phyloP scores from a whole-genome alignment of 2,329 filamentous ascomycete species.

The Ceratocystis colombiana region DNA sequence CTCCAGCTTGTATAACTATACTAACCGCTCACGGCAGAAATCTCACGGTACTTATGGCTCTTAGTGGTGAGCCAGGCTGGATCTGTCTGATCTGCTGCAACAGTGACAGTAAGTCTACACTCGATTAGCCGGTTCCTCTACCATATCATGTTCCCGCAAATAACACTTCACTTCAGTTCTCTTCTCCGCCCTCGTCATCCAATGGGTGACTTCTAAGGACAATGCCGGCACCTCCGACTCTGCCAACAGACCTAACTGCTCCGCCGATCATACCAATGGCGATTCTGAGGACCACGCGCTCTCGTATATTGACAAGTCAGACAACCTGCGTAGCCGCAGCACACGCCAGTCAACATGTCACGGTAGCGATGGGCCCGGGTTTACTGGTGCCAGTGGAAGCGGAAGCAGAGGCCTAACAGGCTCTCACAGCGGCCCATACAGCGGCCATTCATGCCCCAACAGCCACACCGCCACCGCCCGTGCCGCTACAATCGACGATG shows the following conservation, averaged over 20 bases:
- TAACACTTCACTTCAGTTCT: constrained; percentile 36
- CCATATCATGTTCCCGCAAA: not conserved
- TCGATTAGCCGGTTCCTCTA: not conserved
- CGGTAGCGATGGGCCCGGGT: not conserved
- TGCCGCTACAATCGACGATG: constrained; percentile 17
- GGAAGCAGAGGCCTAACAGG: not conserved
- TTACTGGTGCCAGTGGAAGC: not conserved
- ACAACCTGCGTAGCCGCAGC: constrained; percentile 4
- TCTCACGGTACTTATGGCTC: constrained; percentile 46
- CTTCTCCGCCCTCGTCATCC: constrained; percentile 51
- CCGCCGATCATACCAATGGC: constrained; percentile 18
- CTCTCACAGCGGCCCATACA: constrained; percentile 15
- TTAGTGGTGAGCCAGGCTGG: constrained; percentile 54
- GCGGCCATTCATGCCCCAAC: constrained; percentile 6
- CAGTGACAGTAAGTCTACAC: constrained; percentile 42
- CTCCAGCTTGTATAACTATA: not conserved
- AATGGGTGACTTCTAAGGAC: constrained; percentile 48
- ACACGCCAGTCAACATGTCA: not conserved
- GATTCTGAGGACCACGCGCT: constrained; percentile 16
- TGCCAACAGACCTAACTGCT: constrained; percentile 21
- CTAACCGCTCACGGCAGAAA: constrained; percentile 38
- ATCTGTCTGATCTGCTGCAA: constrained; percentile 58
- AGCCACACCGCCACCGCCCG: constrained; percentile 19
- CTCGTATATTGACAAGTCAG: constrained; percentile 15
- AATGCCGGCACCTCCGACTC: constrained; percentile 33